A percentile compares a stretch with the other conserved stretches of the same genome.
Evolutionary conservation across 306 rosid genomes (phyloP).

Genomic region (Quercus dentata): DNA sequence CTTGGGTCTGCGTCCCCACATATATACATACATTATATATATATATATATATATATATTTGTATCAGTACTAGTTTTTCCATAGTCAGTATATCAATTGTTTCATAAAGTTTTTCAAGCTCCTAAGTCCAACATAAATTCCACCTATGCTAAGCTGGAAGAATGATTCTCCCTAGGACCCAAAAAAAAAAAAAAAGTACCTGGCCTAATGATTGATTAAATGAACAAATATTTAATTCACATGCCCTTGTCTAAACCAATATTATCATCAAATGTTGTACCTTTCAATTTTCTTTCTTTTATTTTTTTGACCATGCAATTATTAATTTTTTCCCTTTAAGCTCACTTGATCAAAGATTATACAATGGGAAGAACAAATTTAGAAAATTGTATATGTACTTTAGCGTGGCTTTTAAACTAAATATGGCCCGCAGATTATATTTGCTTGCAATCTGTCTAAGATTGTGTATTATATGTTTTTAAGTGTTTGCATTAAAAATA

Average conservation of each 20-base stretch:
- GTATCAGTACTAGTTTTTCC: no score
- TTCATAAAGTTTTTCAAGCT: no score
- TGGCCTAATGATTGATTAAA: no score
- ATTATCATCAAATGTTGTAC: neutral
- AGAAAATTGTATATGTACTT: neutral
- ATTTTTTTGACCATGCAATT: no score
- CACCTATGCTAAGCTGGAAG: slow-evolving; percentile 25
- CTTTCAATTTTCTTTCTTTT: neutral
- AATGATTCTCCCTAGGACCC: neutral
- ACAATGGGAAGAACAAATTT: neutral
- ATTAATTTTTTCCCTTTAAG: no score
- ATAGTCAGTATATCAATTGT: no score
- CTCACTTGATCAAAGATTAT: neutral
- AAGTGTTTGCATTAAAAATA: no score
- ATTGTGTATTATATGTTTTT: neutral
- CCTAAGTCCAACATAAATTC: slow-evolving; percentile 20
- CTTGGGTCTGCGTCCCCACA: no score
- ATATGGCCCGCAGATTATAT: neutral
- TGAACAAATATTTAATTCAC: no score
- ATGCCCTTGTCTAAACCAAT: neutral
- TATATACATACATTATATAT: no score
- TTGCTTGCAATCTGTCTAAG: neutral
- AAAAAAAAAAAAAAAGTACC: neutral
- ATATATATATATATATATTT: no score
- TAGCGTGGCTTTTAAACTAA: neutral